A percentile compares a stretch with the other conserved stretches of the same genome.
phyloP scores from a whole-genome alignment of 495 filamentous ascomycete genomes.

The Trichoderma virens region DNA sequence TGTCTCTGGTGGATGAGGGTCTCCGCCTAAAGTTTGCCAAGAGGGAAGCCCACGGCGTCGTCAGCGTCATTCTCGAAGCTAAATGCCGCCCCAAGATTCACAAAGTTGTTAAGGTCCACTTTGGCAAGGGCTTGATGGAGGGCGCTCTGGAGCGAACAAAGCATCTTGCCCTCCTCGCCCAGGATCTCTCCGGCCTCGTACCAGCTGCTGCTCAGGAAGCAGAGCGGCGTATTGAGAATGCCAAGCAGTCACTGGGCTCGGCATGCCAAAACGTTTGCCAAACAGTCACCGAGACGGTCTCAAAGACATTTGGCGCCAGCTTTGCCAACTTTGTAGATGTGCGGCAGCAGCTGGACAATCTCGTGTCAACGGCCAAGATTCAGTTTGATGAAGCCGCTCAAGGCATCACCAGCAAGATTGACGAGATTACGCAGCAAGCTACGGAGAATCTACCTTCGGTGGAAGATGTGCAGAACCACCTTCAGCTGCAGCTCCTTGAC shows the following conservation, averaged over 20 bases:
- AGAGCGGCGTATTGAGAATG: not conserved
- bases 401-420: not conserved
- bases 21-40: constrained; percentile 33
- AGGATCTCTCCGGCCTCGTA: constrained; percentile 1
- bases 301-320: constrained; percentile 25
- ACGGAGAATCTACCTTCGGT: not conserved
- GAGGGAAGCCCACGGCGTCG: constrained; percentile 32
- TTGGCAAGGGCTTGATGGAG: constrained; percentile 29
- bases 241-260: not conserved
- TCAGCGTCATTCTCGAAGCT: constrained; percentile 37
- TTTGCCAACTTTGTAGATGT: constrained; percentile 27
- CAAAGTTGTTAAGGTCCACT: constrained; percentile 37
- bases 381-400: constrained; percentile 20
- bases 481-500: constrained; percentile 22
- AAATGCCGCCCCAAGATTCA: constrained; percentile 37
- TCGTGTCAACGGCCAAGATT: constrained; percentile 24
- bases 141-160: constrained; percentile 25
- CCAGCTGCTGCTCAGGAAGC: not conserved
- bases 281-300: constrained; percentile 17
- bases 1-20: constrained; percentile 35
- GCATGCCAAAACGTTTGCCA: constrained; percentile 6
- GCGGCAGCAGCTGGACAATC: constrained; percentile 26
- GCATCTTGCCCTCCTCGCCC: not conserved
- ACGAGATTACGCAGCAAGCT: not conserved
- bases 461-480: constrained; percentile 9